A percentile compares a stretch with the other conserved stretches of the same genome.
These are phyloP conservation scores for Gossypium aridum DNA, from an alignment of 441 rosid genomes.

Conservation along the genomic window DNA sequence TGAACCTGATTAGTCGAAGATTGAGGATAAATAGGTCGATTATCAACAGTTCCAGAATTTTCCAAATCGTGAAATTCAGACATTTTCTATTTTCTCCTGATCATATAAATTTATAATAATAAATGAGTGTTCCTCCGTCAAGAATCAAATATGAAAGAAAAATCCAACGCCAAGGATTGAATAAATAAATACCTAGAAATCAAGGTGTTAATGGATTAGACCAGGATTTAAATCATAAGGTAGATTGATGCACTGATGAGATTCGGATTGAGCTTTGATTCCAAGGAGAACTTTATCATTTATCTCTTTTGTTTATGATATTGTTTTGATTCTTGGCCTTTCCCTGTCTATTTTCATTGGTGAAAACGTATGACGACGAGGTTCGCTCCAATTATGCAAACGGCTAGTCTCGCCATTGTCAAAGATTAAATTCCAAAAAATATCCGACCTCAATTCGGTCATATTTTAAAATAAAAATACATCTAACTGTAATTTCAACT, in stretches of 20 bases:
- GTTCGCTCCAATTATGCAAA: not conserved
- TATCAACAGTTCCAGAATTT: conserved; percentile 18
- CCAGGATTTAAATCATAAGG: not conserved
- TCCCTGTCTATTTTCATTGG: not conserved
- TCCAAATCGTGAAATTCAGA: conserved; percentile 36
- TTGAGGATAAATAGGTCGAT: not conserved
- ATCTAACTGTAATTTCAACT: not conserved
- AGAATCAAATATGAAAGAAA: conserved; percentile 21
- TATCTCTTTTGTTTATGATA: not conserved
- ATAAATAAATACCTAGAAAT: not conserved
- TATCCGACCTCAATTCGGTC: not conserved
- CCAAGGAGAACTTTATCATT: not conserved
- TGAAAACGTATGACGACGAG: not conserved
- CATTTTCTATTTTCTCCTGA: conserved; percentile 24
- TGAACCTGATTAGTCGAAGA: conserved; percentile 31
- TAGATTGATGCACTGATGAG: not conserved
- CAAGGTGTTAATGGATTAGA: not conserved
- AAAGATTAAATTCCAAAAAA: not conserved
- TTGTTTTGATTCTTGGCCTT: not conserved
- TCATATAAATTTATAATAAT: conserved; percentile 18
- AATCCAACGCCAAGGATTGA: not conserved
- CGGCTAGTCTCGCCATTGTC: not conserved
- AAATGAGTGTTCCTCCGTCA: not conserved
- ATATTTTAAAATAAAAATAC: not conserved
- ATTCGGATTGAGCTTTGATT: not conserved